Conservation (phyloP, 75 land plant genomes). For the Pseudotsuga menziesii region DNA sequence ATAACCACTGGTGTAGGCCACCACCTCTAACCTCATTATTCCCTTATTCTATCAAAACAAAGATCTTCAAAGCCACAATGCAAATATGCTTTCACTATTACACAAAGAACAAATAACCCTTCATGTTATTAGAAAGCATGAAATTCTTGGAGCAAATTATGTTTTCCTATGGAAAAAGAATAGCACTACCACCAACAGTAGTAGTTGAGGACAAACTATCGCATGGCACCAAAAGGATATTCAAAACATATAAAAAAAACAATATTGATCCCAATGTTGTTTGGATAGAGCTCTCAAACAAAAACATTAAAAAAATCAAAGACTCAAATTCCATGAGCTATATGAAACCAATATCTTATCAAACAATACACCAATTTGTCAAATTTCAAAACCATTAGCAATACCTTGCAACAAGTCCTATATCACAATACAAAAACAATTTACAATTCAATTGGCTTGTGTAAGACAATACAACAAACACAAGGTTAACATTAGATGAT, state of each 20-base stretch:
- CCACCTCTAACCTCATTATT: neutral
- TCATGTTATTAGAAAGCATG: neutral
- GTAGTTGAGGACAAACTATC: neutral
- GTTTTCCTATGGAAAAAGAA: neutral
- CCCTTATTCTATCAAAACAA: neutral
- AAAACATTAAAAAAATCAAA: neutral
- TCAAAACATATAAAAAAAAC: neutral
- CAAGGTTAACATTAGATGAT: neutral
- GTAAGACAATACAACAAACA: neutral
- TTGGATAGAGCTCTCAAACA: neutral
- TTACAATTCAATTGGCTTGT: neutral
- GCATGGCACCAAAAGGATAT: neutral
- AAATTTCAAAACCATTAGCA: neutral
- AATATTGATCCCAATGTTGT: fast-evolving
- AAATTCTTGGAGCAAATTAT: neutral
- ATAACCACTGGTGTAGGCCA: too few relatives aligned
- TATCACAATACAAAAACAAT: neutral
- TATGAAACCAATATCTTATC: too few relatives aligned
- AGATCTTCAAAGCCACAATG: neutral
- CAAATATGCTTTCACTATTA: neutral
- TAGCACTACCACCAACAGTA: neutral
- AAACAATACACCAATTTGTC: neutral
- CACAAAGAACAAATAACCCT: neutral
- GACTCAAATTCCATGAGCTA: neutral
- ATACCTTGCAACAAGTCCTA: neutral